Conservation (phyloP, 2,329 filamentous ascomycete genomes). For the Aspergillus puulaauensis region DNA sequence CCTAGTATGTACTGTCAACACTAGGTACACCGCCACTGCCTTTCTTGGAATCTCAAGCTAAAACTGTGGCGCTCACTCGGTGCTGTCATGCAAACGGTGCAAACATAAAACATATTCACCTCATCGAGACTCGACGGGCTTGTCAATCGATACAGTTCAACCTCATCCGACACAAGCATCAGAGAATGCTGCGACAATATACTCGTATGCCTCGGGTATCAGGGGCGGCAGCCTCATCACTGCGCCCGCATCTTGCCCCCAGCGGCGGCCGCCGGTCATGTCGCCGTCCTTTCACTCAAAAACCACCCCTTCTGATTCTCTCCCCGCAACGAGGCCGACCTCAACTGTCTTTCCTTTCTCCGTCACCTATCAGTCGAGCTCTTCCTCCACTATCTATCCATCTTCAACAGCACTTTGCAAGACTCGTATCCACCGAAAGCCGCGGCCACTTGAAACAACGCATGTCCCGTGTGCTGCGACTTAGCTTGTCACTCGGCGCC, state of each 20-base stretch:
- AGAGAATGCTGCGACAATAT: constrained; percentile 35
- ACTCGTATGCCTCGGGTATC: constrained; percentile 41
- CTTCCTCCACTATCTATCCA: constrained; percentile 55
- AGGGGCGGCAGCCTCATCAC: constrained; percentile 31
- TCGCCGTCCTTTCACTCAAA: constrained; percentile 58
- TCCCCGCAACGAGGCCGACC: constrained; percentile 54
- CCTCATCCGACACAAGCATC: constrained; percentile 5
- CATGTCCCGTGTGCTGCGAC: constrained; percentile 64
- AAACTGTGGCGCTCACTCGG: too few species aligned
- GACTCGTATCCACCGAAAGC: constrained; percentile 77
- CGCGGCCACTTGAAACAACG: constrained; percentile 48
- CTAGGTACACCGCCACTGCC: too few species aligned
- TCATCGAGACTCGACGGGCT: not conserved
- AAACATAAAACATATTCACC: constrained; percentile 8
- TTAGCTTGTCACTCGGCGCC: constrained; percentile 71
- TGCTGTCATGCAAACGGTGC: constrained; percentile 20
- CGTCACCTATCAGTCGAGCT: constrained; percentile 47
- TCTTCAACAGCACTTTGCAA: constrained; percentile 56
- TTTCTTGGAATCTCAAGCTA: too few species aligned
- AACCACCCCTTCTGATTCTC: constrained; percentile 53
- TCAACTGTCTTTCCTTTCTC: constrained; percentile 65
- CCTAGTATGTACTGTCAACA: too few species aligned
- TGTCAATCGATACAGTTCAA: not conserved
- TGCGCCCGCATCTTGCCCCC: constrained; percentile 33
- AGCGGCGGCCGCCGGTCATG: constrained; percentile 20